Conservation (phyloP, 2,329 filamentous ascomycete genomes). For the Botryotinia narcissicola region DNA sequence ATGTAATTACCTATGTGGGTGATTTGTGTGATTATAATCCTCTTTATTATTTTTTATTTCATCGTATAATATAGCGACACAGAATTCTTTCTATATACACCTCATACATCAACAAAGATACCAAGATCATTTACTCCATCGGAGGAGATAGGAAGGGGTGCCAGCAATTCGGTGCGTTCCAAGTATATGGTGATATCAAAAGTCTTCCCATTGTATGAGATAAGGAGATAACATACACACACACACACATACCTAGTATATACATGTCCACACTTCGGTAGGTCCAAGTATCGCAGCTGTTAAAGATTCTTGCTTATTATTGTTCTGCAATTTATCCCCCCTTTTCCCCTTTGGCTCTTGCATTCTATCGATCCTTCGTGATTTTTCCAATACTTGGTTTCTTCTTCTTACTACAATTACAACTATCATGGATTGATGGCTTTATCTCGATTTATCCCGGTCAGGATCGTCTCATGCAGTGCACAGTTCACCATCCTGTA, state of each 20-base stretch:
- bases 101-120: background rate
- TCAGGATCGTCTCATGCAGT: conserved; percentile 7
- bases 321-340: background rate
- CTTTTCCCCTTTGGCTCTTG: background rate
- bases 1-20: background rate
- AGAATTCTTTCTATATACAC: background rate
- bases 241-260: background rate
- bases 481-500: conserved; percentile 15
- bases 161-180: background rate
- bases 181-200: background rate
- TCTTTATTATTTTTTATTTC: background rate
- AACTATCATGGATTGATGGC: background rate
- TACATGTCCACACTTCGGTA: background rate
- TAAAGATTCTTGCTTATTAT: background rate
- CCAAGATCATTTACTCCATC: background rate
- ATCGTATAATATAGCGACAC: background rate
- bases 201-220: background rate
- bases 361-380: background rate
- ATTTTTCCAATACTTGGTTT: background rate
- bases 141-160: background rate
- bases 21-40: background rate
- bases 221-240: background rate
- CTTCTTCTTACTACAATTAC: background rate
- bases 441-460: background rate
- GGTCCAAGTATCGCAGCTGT: background rate